phyloP scores from a whole-genome alignment of 2,329 filamentous ascomycete genomes.

The Botrytis tulipae region DNA sequence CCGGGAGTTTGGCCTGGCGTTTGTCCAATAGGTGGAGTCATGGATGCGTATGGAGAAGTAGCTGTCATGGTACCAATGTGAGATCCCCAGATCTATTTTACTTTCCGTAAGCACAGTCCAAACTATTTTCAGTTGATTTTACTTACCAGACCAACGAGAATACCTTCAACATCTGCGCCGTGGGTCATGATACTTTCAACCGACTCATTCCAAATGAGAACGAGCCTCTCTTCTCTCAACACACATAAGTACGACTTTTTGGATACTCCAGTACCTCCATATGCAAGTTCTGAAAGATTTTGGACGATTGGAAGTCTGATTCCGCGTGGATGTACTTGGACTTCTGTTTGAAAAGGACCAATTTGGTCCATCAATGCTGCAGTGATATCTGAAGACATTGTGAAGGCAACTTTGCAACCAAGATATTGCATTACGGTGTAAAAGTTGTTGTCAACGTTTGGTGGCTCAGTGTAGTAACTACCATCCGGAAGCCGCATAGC shows the following conservation, averaged over 20 bases:
- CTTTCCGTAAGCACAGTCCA: background rate
- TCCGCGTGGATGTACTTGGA: slow-evolving; percentile 23
- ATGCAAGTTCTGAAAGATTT: slow-evolving; percentile 51
- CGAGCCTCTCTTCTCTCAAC: slow-evolving; percentile 27
- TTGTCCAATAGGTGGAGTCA: slow-evolving; percentile 18
- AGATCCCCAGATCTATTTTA: slow-evolving; percentile 28
- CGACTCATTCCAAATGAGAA: slow-evolving; percentile 30
- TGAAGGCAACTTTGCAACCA: slow-evolving; percentile 43
- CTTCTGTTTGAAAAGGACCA: slow-evolving; percentile 27
- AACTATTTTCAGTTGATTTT: no score
- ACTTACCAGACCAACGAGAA: slow-evolving; percentile 28
- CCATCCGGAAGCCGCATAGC: slow-evolving; percentile 26
- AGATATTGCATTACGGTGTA: slow-evolving; percentile 23
- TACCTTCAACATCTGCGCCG: slow-evolving; percentile 27
- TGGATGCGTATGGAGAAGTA: slow-evolving; percentile 24
- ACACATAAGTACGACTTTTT: slow-evolving; percentile 26
- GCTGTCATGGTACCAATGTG: slow-evolving; percentile 27
- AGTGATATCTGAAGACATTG: slow-evolving; percentile 49
- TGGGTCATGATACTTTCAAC: slow-evolving; percentile 29
- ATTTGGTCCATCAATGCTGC: slow-evolving; percentile 37
- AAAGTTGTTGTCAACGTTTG: slow-evolving; percentile 21
- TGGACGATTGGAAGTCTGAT: slow-evolving; percentile 41
- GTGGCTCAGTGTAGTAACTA: slow-evolving; percentile 25
- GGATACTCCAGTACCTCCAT: slow-evolving; percentile 14
- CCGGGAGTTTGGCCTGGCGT: slow-evolving; percentile 16